Base-by-base conservation (phyloP, 306 rosid genomes). In the Sesbania bispinosa region DNA sequence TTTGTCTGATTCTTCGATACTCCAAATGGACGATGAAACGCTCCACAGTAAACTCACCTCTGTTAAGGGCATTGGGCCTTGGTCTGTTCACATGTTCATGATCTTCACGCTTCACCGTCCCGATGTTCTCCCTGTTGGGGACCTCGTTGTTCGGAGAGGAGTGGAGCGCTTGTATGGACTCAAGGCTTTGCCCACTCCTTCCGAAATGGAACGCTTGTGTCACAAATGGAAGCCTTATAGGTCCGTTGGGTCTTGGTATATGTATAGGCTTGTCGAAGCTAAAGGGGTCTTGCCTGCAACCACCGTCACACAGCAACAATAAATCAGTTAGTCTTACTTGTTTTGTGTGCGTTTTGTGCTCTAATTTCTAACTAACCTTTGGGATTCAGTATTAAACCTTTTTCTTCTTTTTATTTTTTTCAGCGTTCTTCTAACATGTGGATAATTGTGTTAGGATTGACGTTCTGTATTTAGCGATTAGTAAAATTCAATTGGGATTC, bases 41-140 rank as follows among this genome's bases (percentile, higher is more conserved):
- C 73, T 89, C 23, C 47, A 66, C 8, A 50, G 27, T 5, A 82
- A 30, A 69, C 84, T 92, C 8, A 89, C 85, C 0, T 46, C 65
- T 66, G 96, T 92, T 8, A 92, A 86, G 57, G 96, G 96, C 1
- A 89, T 92, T 67, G 96, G 97, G 57, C 89, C 64, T 36, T 92
- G 96, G 97, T 87, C 97, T 7, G 97, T 92, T 26, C 90, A 92
- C 39, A 92, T 92, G 97, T 89, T 87, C 59, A 87, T 92, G 97
- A 87, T 92, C 0, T 92, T 92, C 67, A 79, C 87, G 13, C 87
- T 92, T 24, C 91, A 80, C 16, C 61, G 88, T 14, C 88, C 97
- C 30, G 93, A 92, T 27, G 94, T 92, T 54, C 85, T 87, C 0
- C 94, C 97, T n/a, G 87, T 84, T 3, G 92, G 96, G 3, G 96